Evolutionary conservation across 1,139 yeast species (phyloP).

Genomic region (Yamadazyma diospyri): DNA sequence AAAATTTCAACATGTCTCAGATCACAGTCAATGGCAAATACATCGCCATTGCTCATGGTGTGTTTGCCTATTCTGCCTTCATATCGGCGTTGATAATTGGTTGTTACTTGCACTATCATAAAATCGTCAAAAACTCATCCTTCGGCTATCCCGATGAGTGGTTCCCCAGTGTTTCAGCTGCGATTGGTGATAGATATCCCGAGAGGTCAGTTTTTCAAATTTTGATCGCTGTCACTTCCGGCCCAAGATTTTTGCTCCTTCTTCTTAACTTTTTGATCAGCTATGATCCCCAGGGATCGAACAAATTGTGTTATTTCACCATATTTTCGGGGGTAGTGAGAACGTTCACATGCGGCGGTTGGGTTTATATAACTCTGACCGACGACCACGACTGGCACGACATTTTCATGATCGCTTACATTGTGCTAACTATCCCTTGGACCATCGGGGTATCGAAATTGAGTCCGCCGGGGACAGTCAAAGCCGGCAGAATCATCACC

Average conservation of each 20-base stretch:
- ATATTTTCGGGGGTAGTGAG: conserved; percentile 62
- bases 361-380: conserved; percentile 96
- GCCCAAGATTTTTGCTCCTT: conserved; percentile 80
- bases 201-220: conserved; percentile 91
- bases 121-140: conserved; percentile 81
- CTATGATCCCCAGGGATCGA: conserved; percentile 35
- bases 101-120: conserved; percentile 68
- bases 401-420: conserved; percentile 87
- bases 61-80: conserved; percentile 71
- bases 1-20: conserved; percentile 1
- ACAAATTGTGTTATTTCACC: conserved; percentile 23
- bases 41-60: conserved; percentile 68
- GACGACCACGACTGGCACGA: conserved; percentile 98
- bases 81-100: conserved; percentile 73
- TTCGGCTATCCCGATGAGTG: conserved; percentile 96
- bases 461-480: conserved; percentile 49
- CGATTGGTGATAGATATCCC: conserved; percentile 95
- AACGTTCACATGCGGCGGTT: conserved; percentile 95
- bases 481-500: conserved; percentile 51
- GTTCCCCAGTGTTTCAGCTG: conserved; percentile 96
- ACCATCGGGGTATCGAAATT: conserved; percentile 58
- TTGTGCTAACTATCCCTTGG: conserved; percentile 91
- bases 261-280: conserved; percentile 53
- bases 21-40: conserved; percentile 51
- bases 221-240: conserved; percentile 72